Evolutionary conservation across 2,329 filamentous ascomycete species (phyloP).

Genomic region (Microcera coccophila): DNA sequence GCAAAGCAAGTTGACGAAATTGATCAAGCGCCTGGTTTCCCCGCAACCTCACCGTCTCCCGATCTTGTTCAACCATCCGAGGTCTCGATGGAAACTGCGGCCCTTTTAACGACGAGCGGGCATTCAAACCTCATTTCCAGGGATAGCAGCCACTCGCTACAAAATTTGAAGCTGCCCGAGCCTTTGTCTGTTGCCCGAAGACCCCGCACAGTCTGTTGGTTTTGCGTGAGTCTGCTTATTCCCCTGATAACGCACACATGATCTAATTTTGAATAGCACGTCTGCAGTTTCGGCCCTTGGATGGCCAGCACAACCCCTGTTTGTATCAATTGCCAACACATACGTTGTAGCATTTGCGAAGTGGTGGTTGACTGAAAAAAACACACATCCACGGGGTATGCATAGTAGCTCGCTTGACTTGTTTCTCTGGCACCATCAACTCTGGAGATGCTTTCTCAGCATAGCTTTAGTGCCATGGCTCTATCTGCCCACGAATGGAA

Average conservation of each 20-base stretch:
- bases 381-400: neutral
- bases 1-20: neutral
- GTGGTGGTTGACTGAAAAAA: neutral
- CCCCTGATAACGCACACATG: neutral
- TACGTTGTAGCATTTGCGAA: neutral
- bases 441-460: neutral
- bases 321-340: neutral
- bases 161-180: neutral
- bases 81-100: neutral
- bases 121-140: neutral
- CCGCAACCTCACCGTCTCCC: neutral
- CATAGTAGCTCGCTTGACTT: neutral
- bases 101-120: neutral
- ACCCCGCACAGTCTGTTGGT: neutral
- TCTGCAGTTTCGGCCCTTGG: neutral
- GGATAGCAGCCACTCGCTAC: neutral
- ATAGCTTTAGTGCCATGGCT: neutral
- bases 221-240: neutral
- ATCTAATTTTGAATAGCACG: neutral
- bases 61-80: neutral
- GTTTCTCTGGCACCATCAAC: neutral
- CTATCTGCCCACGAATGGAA: conserved; percentile 2
- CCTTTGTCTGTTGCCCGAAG: neutral
- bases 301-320: too few relatives aligned
- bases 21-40: neutral